Base-by-base conservation (phyloP, 2,329 filamentous ascomycete genomes). In the Trichoderma guizhouense region DNA sequence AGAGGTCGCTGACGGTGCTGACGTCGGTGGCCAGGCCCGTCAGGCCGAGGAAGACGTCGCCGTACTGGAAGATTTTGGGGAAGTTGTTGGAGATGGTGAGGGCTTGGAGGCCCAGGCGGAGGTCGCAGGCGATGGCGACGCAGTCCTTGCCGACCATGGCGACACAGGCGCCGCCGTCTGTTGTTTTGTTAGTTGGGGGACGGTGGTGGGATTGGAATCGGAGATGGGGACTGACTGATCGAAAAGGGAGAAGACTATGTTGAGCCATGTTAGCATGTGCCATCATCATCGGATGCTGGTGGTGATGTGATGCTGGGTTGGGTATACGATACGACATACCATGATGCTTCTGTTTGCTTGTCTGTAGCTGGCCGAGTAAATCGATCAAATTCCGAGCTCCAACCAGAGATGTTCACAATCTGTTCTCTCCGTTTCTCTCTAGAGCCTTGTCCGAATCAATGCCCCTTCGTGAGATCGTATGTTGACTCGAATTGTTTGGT, bases 81-180 rank as follows among this genome's bases (percentile, higher is more conserved):
- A 98, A 98, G 91, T 98, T 96, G 91, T 99, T 99, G 83, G 94
- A 98, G 73, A 99, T 93, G 74, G 96, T 99, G 81, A 99, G 89
- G 80, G 96, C 89, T 86, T 99, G 96, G 81, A 98, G 91, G 79
- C 96, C 96, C 76, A 99, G 93, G 75, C 96, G 95, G 76, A 99
- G 93, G 85, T 99, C 96, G 87, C 96, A 99, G 82, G 96, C 96
- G 82, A 99, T 98, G 84, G 96, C 96, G 74, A 99, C 96, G 84
- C 96, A 99, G 90, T 98, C 95, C 86, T 99, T 98, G 87, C 96
- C 96, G 76, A 97, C 95, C 96, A 98, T 98, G 84, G 95, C 95
- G 77, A 98, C 94, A 85, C 92, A 95, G 86, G 95, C 95, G 83
- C 95, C 95, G 86, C 95, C 95, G 83, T 92, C 89, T 60, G 72